Base-by-base conservation (phyloP, 2,329 filamentous ascomycete genomes). In the Geosmithia flava region DNA sequence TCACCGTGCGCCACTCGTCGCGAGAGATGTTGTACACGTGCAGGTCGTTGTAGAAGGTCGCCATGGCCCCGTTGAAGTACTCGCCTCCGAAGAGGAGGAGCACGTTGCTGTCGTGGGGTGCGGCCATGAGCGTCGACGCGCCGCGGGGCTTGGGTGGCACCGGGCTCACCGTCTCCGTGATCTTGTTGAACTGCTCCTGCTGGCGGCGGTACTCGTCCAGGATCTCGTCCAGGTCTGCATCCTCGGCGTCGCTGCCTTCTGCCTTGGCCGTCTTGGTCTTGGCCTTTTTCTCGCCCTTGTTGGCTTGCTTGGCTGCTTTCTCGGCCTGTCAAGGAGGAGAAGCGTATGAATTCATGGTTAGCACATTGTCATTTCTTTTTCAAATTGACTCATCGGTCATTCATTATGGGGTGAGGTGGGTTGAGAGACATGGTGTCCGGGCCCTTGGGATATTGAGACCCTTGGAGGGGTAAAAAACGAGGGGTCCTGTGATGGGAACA, bases 11-110 rank as follows among this genome's bases (percentile, higher is more conserved):
- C 93, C 93, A 98, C 63, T 93, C 84, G 65, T 94, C 87, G 53
- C 82, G 80, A 66, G 86, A 85, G 63, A 89, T 84, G 65, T 93
- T 76, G 66, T 83, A 83, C 54, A 83, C 70, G 66, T 81, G 73
- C 58, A 83, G 64, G 59, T 83, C 79, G 59, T 82, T 81, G 64
- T 75, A 83, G 62, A 83, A 83, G 45, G 76, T 78, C 3, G 91
- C 93, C 49, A 93, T 70, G 2, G 86, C 85, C 4, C 93, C 93
- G 66, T 97, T 95, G 68, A 88, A 97, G 61, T 90, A 94, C 70
- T 98, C 93, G 54, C 93, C 93, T 16, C 91, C 93, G 64, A 94
- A 98, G 5, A 97, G 69, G 54, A 97, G 81, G 49, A 98, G 68
- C 62, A 94, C 89, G 65, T 93, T 94, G 57, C 77, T 79, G 66